Evolutionary conservation across 352 stramenopile species (phyloP).

Genomic region (Hyaloperonospora arabidopsidis): DNA sequence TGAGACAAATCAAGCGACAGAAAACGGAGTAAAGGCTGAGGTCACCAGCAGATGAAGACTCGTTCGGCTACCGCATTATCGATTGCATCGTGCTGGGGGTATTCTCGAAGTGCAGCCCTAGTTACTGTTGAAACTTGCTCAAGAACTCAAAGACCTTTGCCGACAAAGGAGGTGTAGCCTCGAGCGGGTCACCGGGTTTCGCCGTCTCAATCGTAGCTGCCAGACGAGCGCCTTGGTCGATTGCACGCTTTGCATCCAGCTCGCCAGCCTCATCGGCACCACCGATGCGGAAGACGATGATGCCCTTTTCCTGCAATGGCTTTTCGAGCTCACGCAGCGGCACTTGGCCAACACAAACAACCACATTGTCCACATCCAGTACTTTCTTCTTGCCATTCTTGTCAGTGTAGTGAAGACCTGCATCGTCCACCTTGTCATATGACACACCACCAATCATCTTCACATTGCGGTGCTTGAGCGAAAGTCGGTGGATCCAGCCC

Average conservation of each 20-base stretch:
- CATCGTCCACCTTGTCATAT: slow-evolving; percentile 93
- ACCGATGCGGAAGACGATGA: slow-evolving; percentile 92
- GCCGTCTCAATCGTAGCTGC: slow-evolving; percentile 80
- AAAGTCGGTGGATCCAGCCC: slow-evolving; percentile 94
- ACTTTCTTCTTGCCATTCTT: slow-evolving; percentile 77
- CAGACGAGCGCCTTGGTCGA: slow-evolving; percentile 92
- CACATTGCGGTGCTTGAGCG: slow-evolving; percentile 86
- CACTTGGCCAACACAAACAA: slow-evolving; percentile 94
- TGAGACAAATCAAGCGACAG: slow-evolving; percentile 49
- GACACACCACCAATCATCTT: slow-evolving; percentile 90
- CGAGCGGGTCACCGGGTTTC: slow-evolving; percentile 51
- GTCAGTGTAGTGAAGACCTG: slow-evolving; percentile 90
- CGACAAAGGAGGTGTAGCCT: slow-evolving; percentile 34
- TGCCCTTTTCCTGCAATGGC: slow-evolving; percentile 51
- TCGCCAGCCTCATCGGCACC: slow-evolving; percentile 92
- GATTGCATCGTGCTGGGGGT: slow-evolving; percentile 12
- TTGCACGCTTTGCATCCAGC: slow-evolving; percentile 95
- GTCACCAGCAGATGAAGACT: slow-evolving; percentile 2
- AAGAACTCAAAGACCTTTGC: slow-evolving; percentile 46
- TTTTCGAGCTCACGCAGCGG: slow-evolving; percentile 85
- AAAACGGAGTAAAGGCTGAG: slow-evolving; percentile 26
- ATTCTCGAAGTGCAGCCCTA: slow-evolving; percentile 8
- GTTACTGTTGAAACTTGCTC: slow-evolving; percentile 42
- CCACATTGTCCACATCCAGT: slow-evolving; percentile 92
- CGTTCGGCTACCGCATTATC: slow-evolving; percentile 6